Percentiles rank a stretch among this genome's conserved stretches.
These are phyloP conservation scores for Flaveria sonorensis DNA, from an alignment of 129 eudicot species.

Conservation along the genomic window DNA sequence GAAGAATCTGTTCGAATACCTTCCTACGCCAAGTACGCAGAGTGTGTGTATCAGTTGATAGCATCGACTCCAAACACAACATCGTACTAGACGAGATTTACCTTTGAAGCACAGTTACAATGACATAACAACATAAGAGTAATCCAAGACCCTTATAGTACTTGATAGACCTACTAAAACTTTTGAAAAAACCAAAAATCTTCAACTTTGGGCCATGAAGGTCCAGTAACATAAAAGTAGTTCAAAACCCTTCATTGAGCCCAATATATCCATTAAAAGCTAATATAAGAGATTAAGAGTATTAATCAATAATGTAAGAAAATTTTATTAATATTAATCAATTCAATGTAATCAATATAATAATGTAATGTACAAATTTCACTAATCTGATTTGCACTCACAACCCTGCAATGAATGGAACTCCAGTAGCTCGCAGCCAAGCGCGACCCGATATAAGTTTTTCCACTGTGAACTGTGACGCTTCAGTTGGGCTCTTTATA, in stretches of 20 bases:
- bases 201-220: too few species aligned
- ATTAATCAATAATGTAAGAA: neutral
- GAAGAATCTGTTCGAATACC: too few species aligned
- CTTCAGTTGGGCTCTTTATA: slow-evolving; percentile 43
- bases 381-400: slow-evolving; percentile 9
- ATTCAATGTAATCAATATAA: neutral
- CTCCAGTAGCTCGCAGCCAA: slow-evolving; percentile 55
- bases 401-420: slow-evolving; percentile 55
- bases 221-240: neutral
- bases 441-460: slow-evolving; percentile 52
- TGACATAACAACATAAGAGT: too few species aligned
- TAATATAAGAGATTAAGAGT: too few species aligned
- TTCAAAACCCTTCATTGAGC: neutral
- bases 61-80: too few species aligned
- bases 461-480: slow-evolving; percentile 43
- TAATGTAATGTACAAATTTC: neutral
- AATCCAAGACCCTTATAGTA: too few species aligned
- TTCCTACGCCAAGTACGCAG: too few species aligned
- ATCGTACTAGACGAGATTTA: too few species aligned
- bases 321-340: neutral
- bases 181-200: too few species aligned
- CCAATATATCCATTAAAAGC: neutral
- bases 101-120: too few species aligned
- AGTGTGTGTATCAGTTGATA: too few species aligned
- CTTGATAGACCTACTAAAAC: neutral